Evolutionary conservation across 176 grass and related monocot species (phyloP), one percentile per base, ranked within the genome.

Genomic region (Luzula sylvatica): DNA sequence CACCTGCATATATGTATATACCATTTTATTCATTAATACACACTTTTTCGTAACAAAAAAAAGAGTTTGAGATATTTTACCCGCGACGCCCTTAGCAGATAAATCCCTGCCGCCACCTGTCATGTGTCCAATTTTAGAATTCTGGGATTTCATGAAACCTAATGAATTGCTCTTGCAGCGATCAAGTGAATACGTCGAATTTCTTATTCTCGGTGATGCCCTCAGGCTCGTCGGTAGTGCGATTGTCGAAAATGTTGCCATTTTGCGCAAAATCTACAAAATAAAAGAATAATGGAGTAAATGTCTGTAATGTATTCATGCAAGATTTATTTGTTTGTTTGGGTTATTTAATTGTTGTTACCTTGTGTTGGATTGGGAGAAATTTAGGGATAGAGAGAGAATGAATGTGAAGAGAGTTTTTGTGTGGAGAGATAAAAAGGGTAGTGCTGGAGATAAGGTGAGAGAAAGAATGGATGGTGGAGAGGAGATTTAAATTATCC

Each of bases 61-160:
- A 7, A 35, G 30, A 35, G n/a, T 96, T 69, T 52, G 73, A 60
- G 90, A 98, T 23, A 98, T 98, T 69, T 98, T 81, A 4, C 78
- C 86, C 55, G 75, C 86, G 53, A 45, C 60, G 9, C 6, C 30
- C 59, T 58, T 80, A 21, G 71, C 74, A 13, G 74, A 77, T 39
- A 98, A 70, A 16, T 71, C 23, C 7, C 81, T 46, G 5, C 84
- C 70, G 16, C 92, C 71, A 46, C 65, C 24, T 20, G 7, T 41
- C 44, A 53, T 70, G 13, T 41, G 61, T 27, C 74, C 71, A 3
- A 43, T 12, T 2, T 21, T 46, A 18, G 65, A 42, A 29, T 46
- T 53, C 13, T 64, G 66, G 29, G 77, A 61, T 8, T 79, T 61
- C 23, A 80, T 75, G 65, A 87, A 90, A 52, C 54, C 65, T 59